phyloP scores from a whole-genome alignment of 441 rosid species.

The Erodium moschatum region DNA sequence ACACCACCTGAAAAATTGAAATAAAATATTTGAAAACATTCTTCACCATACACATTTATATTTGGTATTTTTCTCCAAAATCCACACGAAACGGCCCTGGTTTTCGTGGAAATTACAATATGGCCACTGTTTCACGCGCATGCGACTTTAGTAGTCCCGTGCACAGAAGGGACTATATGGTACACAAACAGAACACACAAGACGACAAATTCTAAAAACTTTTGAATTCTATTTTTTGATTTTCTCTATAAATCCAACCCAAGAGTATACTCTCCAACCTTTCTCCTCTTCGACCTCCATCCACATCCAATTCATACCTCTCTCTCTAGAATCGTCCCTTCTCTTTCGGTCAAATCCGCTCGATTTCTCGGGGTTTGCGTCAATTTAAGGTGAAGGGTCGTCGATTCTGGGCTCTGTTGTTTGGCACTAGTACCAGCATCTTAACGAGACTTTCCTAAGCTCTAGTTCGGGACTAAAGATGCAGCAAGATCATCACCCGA shows the following conservation, averaged over 20 bases:
- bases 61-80: neutral
- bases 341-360: neutral
- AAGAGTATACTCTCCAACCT: neutral
- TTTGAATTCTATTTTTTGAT: neutral
- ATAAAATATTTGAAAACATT: too few species aligned
- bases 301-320: neutral
- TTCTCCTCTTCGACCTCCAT: neutral
- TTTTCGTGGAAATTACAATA: neutral
- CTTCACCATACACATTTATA: neutral
- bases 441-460: neutral
- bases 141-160: neutral
- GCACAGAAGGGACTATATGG: neutral
- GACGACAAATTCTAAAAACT: neutral
- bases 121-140: neutral
- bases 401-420: conserved; percentile 4
- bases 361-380: conserved; percentile 3
- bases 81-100: neutral
- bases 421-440: neutral
- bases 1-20: neutral
- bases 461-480: neutral
- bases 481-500: conserved; percentile 8
- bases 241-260: conserved; percentile 1
- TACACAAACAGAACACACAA: neutral
- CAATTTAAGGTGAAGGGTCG: neutral
- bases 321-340: neutral